Base-by-base conservation (phyloP, 768 basidiomycete species). In the Podaxis rugospora region DNA sequence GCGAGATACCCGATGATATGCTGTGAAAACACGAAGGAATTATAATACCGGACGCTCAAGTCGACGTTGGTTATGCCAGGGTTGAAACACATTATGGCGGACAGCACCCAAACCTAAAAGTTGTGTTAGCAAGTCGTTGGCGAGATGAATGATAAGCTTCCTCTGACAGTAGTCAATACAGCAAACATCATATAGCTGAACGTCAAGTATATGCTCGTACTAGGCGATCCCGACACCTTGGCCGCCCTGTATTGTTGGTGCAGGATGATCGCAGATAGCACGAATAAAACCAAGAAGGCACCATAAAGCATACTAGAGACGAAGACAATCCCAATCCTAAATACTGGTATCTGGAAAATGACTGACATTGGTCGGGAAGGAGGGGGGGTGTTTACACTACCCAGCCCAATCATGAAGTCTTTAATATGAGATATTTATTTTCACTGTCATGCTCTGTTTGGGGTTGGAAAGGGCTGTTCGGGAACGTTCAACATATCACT, bases 71-170 rank as follows among this genome's bases (percentile, higher is more conserved):
- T 25, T 0, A 36, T 18, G 16, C 11, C 9, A 21, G 42, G 44
- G 5, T 49, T 32, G 55, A 57, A 57, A 39, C 55, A 57, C 55
- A 57, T 57, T 10, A 57, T 47, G 11, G 18, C 42, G 16, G 55
- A 57, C 5, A 57, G 10, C 11, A 21, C 16, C 55, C 55, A 57
- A 2, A 57, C 44, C 55, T 57, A 9, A 14, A 2, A 4, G 21
- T 27, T 7, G 11, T 55, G 36, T 23, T 54, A 37, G 21, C 13
- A 40, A 23, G 5, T 39, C 35, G 3, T 36, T 44, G 32, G 9
- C 16, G 37, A 25, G 3, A 10, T 4, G 32, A 36, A 13, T 49
- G 21, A 5, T 5, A 16, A 13, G 36, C 6, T 21, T 14, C 18
- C 5, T 18, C 52, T 9, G 5, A 54, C 52, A 5, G 52, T 39